A percentile compares a stretch with the other conserved stretches of the same genome.
Conservation (phyloP, 345 rosid genomes). For the Rhodomyrtus tomentosa region DNA sequence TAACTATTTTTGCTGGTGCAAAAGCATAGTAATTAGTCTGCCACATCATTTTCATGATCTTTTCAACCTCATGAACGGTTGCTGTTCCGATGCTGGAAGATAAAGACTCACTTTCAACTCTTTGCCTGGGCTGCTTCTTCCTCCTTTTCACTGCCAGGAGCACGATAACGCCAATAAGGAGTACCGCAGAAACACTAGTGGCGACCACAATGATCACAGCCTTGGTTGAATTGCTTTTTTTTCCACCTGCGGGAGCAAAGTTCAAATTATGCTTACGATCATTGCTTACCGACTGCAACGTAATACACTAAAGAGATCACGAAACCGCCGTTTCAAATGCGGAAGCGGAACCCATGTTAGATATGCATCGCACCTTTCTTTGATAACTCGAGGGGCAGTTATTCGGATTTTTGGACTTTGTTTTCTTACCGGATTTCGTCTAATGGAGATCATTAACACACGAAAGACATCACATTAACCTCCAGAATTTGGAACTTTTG, state of each 20-base stretch:
- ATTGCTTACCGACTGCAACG: neutral
- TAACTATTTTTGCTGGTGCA: neutral
- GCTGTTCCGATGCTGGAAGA: neutral
- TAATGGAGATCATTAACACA: too few species aligned
- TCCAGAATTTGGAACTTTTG: too few species aligned
- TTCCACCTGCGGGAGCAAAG: neutral
- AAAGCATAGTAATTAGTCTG: neutral
- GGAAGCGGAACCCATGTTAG: neutral
- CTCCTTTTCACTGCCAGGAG: neutral
- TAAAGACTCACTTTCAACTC: neutral
- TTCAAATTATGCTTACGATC: neutral
- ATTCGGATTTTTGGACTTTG: neutral
- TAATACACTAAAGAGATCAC: neutral
- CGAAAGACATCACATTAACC: too few species aligned
- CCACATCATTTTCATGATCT: neutral
- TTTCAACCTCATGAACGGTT: neutral
- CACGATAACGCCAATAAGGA: neutral
- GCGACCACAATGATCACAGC: neutral
- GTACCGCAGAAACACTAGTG: neutral
- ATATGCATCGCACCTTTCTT: neutral
- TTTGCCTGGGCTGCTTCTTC: neutral
- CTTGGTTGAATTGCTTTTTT: neutral
- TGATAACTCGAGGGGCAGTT: neutral
- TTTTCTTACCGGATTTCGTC: neutral
- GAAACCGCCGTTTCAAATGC: accelerated